phyloP scores from a whole-genome alignment of 1,284 basidiomycete species.

The Singerocomus rubriflavus region DNA sequence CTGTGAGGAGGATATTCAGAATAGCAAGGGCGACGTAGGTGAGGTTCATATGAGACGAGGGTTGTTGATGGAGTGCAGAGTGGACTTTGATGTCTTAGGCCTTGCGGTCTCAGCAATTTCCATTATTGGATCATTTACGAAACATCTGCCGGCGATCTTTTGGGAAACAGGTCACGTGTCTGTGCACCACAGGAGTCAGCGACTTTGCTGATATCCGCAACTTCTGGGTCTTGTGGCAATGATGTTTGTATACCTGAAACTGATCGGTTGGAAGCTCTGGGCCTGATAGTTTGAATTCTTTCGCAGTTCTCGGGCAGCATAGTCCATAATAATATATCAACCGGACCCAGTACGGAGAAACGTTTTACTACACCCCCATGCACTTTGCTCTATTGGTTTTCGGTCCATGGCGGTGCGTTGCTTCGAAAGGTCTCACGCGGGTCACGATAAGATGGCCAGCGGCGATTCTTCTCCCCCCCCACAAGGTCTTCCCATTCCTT shows the following conservation, averaged over 20 bases:
- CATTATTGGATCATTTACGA: neutral
- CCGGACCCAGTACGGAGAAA: neutral
- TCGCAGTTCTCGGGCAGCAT: neutral
- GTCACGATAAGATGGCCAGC: conserved; percentile 2
- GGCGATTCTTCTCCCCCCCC: neutral
- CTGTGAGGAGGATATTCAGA: conserved; percentile 8
- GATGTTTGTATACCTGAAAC: too few species aligned
- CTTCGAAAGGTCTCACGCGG: neutral
- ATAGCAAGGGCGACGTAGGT: neutral
- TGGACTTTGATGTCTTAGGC: neutral
- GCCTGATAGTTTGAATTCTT: neutral
- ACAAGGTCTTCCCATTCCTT: neutral
- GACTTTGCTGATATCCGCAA: too few species aligned
- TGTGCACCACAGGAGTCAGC: neutral
- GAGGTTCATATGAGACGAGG: neutral
- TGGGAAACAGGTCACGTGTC: neutral
- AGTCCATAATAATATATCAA: neutral
- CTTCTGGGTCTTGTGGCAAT: too few species aligned
- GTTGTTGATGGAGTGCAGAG: neutral
- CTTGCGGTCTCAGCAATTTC: neutral
- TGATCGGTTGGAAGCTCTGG: too few species aligned
- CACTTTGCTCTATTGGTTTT: too few species aligned
- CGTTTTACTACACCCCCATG: neutral
- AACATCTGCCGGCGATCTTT: neutral
- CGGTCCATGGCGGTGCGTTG: too few species aligned